Evolutionary conservation across 2,329 filamentous ascomycete genomes (phyloP).

Genomic region (Pestalotiopsis sp.): DNA sequence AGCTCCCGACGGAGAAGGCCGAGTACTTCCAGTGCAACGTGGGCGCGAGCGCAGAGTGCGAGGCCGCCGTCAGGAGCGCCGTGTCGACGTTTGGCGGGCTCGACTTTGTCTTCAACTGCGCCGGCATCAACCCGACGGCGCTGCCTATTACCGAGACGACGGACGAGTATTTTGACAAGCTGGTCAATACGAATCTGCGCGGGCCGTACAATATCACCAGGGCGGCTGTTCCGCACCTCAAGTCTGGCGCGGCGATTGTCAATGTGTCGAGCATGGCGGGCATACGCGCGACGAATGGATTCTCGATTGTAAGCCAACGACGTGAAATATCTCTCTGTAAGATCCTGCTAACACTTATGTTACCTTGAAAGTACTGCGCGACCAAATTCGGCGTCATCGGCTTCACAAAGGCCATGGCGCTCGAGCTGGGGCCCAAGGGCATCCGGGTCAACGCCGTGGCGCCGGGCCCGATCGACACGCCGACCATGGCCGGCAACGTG

Average conservation of each 20-base stretch:
- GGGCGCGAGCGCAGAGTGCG: conserved; percentile 21
- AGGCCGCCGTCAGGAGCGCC: not conserved
- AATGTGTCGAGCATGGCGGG: conserved; percentile 41
- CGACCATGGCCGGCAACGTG: conserved; percentile 44
- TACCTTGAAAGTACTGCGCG: conserved; percentile 26
- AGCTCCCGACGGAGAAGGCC: not conserved
- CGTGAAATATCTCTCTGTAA: no score
- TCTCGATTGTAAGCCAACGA: conserved; percentile 4
- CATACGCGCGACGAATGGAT: conserved; percentile 25
- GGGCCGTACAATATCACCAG: conserved; percentile 47
- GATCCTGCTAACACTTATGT: not conserved
- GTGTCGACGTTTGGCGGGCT: conserved; percentile 26
- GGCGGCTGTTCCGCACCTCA: conserved; percentile 40
- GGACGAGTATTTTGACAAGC: conserved; percentile 49
- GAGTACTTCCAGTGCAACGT: conserved; percentile 13
- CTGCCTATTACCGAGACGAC: conserved; percentile 40
- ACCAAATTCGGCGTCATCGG: conserved; percentile 45
- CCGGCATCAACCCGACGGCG: conserved; percentile 49
- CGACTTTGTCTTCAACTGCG: conserved; percentile 43
- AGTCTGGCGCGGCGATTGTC: conserved; percentile 34
- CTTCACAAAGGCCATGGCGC: conserved; percentile 43
- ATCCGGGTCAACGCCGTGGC: conserved; percentile 37
- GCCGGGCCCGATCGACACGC: conserved; percentile 30
- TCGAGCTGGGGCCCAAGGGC: conserved; percentile 41
- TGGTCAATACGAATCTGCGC: conserved; percentile 47